Evolutionary conservation across 345 rosid genomes (phyloP), one percentile per base, ranked within the genome.

Genomic region (Sonneratia alba): DNA sequence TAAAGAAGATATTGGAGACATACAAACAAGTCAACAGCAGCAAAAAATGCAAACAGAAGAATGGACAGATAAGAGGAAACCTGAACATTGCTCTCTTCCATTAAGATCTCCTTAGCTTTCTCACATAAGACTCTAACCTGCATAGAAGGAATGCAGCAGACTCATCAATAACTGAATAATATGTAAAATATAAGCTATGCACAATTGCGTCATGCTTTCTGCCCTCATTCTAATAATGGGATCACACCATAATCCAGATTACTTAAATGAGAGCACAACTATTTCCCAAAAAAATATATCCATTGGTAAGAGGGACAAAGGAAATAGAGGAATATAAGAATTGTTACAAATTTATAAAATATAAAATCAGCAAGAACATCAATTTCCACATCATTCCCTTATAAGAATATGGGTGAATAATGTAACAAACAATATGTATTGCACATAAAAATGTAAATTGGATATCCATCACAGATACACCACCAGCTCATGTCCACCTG

Each of bases 61-160:
- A 3, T 18, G n/a, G 14, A 36, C 22, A 53, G 32, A 66, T 49
- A 48, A 43, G 27, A 32, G 1, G 27, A 14, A 38, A 95, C 99
- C 99, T 96, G 99, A 78, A 96, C 99, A 67, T 91, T 96, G 91
- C 97, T 96, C 80, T 96, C 99, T 69, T 88, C 90, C 98, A 96
- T 92, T 77, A 96, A 77, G 74, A 88, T 91, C 86, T 96, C 98
- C 85, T 91, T 96, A 45, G 98, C 97, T 81, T 92, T 95, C 81
- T 95, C 98, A n/a, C 98, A 95, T 79, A 95, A 80, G 63, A 75
- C 86, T 83, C 91, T 88, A 68, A 95, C 98, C 99, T 90, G 80
- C 18, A 36, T 49, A 24, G 76, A 42, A 74, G 27, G 15, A 7
- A 79, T 62, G 70, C 21, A 34, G 51, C 21, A 36, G 37, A 55